A percentile compares a stretch with the other conserved stretches of the same genome.
These are phyloP conservation scores for Populus hybrid DNA, from an alignment of 441 rosid genomes.

Conservation along the genomic window DNA sequence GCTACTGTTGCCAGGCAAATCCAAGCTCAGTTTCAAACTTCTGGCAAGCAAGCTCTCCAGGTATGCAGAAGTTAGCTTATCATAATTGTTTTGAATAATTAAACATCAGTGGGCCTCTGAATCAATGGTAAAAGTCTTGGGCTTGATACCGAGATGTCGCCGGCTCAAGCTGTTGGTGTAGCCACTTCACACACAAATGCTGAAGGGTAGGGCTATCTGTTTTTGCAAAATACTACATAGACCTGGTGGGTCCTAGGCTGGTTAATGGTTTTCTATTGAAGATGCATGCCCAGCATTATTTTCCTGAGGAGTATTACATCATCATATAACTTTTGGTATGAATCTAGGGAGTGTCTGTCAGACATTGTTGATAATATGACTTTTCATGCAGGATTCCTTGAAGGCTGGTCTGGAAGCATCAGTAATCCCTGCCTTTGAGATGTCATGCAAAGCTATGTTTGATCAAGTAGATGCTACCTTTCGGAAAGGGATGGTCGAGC, in stretches of 20 bases:
- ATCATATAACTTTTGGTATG: not conserved
- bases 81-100: too few relatives aligned
- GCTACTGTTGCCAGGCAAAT: constrained; percentile 66
- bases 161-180: not conserved
- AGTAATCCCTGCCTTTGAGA: constrained; percentile 70
- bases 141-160: not conserved
- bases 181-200: not conserved
- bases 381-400: constrained; percentile 50
- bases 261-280: not conserved
- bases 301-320: not conserved
- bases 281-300: not conserved
- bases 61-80: constrained; percentile 20
- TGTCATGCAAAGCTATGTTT: constrained; percentile 77
- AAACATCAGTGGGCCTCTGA: not conserved
- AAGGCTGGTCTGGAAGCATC: constrained; percentile 65
- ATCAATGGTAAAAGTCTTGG: not conserved
- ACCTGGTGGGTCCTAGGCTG: not conserved
- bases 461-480: constrained; percentile 66
- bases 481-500: constrained; percentile 57
- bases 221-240: not conserved
- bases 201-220: not conserved
- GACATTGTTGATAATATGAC: not conserved
- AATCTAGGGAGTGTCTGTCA: not conserved
- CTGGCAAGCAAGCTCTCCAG: constrained; percentile 83
- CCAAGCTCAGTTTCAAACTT: constrained; percentile 70